Percentiles rank a stretch among this genome's conserved stretches.
Evolutionary conservation across 2,329 filamentous ascomycete species (phyloP).

Genomic region (Aureobasidium subglaciale): DNA sequence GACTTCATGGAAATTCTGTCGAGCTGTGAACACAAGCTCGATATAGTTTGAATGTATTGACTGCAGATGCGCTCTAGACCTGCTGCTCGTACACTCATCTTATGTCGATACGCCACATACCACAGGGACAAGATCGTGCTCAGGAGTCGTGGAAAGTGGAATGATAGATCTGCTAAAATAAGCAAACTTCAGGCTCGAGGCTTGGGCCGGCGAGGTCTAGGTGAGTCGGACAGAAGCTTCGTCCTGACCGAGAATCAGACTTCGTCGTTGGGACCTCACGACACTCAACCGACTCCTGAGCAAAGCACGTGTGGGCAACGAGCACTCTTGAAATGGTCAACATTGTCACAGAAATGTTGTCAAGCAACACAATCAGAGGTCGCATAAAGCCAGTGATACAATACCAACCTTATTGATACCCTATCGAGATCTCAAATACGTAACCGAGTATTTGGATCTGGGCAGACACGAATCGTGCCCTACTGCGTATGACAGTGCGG

Average conservation of each 20-base stretch:
- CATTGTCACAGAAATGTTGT: background rate
- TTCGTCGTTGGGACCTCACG: background rate
- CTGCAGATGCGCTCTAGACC: background rate
- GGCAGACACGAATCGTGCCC: too few relatives aligned
- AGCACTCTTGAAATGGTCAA: background rate
- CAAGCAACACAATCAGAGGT: background rate
- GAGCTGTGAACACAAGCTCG: too few relatives aligned
- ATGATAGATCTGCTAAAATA: constrained; percentile 1
- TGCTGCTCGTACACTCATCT: background rate
- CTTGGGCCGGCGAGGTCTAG: background rate
- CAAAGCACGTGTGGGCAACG: background rate
- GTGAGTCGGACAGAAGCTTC: background rate
- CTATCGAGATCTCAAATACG: too few relatives aligned
- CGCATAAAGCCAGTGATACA: too few relatives aligned
- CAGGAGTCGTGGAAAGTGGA: background rate
- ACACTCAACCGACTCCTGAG: background rate
- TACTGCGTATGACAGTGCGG: background rate
- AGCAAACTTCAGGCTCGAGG: background rate
- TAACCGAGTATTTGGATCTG: background rate
- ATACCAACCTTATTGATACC: too few relatives aligned
- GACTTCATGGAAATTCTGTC: too few relatives aligned
- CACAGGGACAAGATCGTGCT: background rate
- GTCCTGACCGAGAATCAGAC: background rate
- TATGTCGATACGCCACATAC: background rate
- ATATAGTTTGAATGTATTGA: background rate